Base-by-base conservation (phyloP, 2,329 filamentous ascomycete species). In the Aureobasidium sp. region DNA sequence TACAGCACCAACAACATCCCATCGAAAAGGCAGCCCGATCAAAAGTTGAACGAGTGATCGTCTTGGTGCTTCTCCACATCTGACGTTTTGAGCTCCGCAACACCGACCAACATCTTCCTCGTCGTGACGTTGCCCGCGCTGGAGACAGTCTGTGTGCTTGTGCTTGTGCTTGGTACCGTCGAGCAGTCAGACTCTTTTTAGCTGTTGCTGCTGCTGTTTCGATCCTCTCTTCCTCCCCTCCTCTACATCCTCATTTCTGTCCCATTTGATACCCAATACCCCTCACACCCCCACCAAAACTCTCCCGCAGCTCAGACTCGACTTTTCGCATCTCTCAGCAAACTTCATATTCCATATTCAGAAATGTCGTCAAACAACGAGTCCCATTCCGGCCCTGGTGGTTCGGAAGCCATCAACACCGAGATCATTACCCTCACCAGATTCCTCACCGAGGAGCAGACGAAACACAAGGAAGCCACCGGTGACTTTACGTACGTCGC, bases 391-490 rank as follows among this genome's bases (percentile, higher is more conserved):
- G 73, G 78, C 66, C 80, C 85, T 68, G 80, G 81, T 39, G 82
- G 81, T 64, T 73, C 78, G 69, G 91, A 96, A 79, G 87, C 88
- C 75, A 87, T 99, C 80, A 97, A 97, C 82, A 95, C 90, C 66
- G 86, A 97, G 76, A 97, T 99, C 73, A 83, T 97, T 73, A 97
- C 94, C 61, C 86, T 99, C 70, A 97, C 94, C 45, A 85, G 94
- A 65, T 96, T 94, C 82, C 84, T 99, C 70, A 97, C 91, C 34
- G 94, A 99, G 80, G 92, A 97, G 80, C 94, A 99, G 77, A 78
- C 82, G 65, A 97, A 97, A 78, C 87, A 95, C 79, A 88, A 88
- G 74, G 91, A 97, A 75, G 94, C 94, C 60, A 97, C 92, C 15
- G 94, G 94, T 80, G 94, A 99, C 79, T 99, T 99, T 79, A 99